phyloP scores from a whole-genome alignment of 208 protist genomes.

The Spongospora subterranea region DNA sequence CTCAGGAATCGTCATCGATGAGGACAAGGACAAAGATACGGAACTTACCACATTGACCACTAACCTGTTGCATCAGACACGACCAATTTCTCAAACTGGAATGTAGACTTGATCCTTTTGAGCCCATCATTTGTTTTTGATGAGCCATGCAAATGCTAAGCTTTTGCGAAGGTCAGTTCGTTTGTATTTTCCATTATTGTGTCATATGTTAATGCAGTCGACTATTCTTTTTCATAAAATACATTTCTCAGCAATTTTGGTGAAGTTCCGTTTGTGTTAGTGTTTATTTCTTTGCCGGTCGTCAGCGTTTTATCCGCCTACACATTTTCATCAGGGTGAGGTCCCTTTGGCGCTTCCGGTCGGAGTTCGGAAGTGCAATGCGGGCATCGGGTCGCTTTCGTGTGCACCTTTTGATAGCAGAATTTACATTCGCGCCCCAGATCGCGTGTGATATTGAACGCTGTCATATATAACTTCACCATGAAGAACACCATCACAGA shows the following conservation, averaged over 20 bases:
- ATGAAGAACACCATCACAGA: constrained; percentile 17
- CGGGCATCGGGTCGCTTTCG: background rate
- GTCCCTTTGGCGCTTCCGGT: background rate
- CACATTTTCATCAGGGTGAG: background rate
- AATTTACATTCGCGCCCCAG: background rate
- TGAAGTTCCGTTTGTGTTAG: too few relatives aligned
- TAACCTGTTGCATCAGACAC: background rate
- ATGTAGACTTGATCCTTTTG: too few relatives aligned
- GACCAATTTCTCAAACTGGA: too few relatives aligned
- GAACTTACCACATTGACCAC: background rate
- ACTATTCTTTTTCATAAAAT: too few relatives aligned
- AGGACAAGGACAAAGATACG: background rate
- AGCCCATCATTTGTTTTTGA: too few relatives aligned
- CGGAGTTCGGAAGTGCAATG: background rate
- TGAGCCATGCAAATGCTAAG: too few relatives aligned
- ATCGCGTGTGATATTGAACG: background rate
- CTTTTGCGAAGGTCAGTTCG: too few relatives aligned
- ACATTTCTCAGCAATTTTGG: too few relatives aligned
- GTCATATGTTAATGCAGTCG: too few relatives aligned
- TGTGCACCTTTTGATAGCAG: background rate
- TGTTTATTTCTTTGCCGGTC: too few relatives aligned
- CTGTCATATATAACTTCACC: background rate
- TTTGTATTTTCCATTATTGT: too few relatives aligned
- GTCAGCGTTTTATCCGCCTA: too few relatives aligned
- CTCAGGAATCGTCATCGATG: background rate